A percentile compares a stretch with the other conserved stretches of the same genome.
Conservation (phyloP, 345 rosid species). For the Gynandropsis gynandra region DNA sequence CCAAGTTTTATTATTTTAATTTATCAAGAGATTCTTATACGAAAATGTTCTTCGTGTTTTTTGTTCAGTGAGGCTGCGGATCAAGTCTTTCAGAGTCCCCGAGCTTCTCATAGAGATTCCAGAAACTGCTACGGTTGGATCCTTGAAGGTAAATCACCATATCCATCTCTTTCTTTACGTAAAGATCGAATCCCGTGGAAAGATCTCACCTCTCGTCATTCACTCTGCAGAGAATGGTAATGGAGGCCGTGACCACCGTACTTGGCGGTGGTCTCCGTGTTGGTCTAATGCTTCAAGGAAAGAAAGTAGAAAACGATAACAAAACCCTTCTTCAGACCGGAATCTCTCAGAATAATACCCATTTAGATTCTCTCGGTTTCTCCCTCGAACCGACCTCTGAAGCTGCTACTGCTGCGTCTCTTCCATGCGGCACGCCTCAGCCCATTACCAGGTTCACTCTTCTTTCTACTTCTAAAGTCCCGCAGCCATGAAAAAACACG, state of each 20-base stretch:
- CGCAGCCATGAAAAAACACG: not conserved
- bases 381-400: conserved; percentile 72
- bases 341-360: conserved; percentile 51
- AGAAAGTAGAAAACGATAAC: conserved; percentile 80
- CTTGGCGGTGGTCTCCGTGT: conserved; percentile 70
- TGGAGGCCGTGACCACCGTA: conserved; percentile 80
- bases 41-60: not conserved
- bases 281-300: conserved; percentile 76
- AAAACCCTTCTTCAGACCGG: conserved; percentile 80
- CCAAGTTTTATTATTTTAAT: not conserved
- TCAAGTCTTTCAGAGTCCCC: conserved; percentile 86
- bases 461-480: conserved; percentile 11
- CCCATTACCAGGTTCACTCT: conserved; percentile 53
- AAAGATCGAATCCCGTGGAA: not conserved
- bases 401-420: conserved; percentile 30
- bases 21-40: conserved; percentile 18
- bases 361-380: conserved; percentile 66
- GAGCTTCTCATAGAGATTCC: conserved; percentile 84
- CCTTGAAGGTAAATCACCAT: conserved; percentile 55
- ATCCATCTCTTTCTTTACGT: not conserved
- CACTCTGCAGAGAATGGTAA: conserved; percentile 56
- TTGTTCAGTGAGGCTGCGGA: conserved; percentile 74
- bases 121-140: conserved; percentile 83
- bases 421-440: conserved; percentile 35
- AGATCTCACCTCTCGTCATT: conserved; percentile 12